Conservation (phyloP, 2,329 filamentous ascomycete genomes). For the Calycina herbarum region DNA sequence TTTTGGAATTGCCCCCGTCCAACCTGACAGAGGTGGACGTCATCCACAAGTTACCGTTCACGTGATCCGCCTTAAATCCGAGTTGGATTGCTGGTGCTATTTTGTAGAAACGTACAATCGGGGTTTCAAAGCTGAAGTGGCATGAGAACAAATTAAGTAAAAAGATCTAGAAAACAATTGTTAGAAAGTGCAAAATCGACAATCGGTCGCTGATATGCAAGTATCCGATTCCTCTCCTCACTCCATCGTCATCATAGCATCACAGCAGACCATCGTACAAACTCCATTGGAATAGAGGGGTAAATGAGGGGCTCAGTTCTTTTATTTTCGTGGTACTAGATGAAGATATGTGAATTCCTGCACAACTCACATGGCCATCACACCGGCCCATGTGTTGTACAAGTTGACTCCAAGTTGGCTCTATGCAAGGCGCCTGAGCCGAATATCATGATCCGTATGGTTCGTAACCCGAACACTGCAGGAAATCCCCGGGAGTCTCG, state of each 20-base stretch:
- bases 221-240: neutral
- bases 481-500: neutral
- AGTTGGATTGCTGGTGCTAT: too few species aligned
- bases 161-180: neutral
- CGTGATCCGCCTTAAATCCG: too few species aligned
- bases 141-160: too few species aligned
- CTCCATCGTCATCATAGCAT: neutral
- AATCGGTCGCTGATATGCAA: neutral
- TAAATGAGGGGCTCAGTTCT: neutral
- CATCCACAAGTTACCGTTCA: too few species aligned
- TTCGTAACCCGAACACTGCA: neutral
- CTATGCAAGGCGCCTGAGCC: neutral
- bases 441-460: neutral
- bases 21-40: neutral
- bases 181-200: neutral
- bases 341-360: neutral
- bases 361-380: neutral
- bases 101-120: too few species aligned
- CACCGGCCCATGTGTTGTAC: neutral
- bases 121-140: too few species aligned
- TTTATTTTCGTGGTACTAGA: neutral
- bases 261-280: neutral
- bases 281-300: neutral
- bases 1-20: neutral
- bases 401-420: neutral